A percentile compares a stretch with the other conserved stretches of the same genome.
These are phyloP conservation scores for Tulasnella sp. DNA, from an alignment of 768 basidiomycete genomes.

Conservation along the genomic window DNA sequence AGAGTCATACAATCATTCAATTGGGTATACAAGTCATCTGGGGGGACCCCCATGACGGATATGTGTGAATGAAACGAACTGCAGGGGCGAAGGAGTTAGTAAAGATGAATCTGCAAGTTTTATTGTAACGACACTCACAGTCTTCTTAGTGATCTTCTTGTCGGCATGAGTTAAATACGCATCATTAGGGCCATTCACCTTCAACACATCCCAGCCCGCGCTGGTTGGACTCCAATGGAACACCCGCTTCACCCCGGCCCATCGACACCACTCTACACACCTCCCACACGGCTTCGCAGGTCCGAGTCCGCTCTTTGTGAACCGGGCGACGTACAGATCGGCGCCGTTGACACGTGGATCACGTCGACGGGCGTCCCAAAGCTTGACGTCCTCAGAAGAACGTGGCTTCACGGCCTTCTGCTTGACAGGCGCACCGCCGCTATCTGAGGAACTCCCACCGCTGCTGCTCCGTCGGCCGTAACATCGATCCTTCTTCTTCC, in stretches of 20 bases:
- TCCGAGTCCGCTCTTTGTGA: constrained; percentile 42
- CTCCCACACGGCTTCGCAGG: constrained; percentile 45
- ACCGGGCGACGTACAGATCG: constrained; percentile 44
- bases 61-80: no score
- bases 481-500: constrained; percentile 6
- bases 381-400: not conserved
- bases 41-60: no score
- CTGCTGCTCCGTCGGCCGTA: not conserved
- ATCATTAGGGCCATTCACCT: constrained; percentile 17
- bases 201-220: constrained; percentile 12
- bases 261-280: constrained; percentile 46
- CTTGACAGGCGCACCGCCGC: constrained; percentile 19
- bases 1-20: no score
- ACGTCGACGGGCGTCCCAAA: constrained; percentile 24
- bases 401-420: not conserved
- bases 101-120: no score
- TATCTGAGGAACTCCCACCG: not conserved
- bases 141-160: constrained; percentile 5
- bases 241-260: constrained; percentile 47
- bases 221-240: constrained; percentile 32
- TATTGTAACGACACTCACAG: not conserved
- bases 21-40: no score
- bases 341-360: constrained; percentile 40
- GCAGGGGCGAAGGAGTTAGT: no score
- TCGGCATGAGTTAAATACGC: constrained; percentile 11